Percentiles rank a stretch among this genome's conserved stretches.
phyloP scores from a whole-genome alignment of 1,139 yeast species.

The Nakaseomyces kungkrabaensis region DNA sequence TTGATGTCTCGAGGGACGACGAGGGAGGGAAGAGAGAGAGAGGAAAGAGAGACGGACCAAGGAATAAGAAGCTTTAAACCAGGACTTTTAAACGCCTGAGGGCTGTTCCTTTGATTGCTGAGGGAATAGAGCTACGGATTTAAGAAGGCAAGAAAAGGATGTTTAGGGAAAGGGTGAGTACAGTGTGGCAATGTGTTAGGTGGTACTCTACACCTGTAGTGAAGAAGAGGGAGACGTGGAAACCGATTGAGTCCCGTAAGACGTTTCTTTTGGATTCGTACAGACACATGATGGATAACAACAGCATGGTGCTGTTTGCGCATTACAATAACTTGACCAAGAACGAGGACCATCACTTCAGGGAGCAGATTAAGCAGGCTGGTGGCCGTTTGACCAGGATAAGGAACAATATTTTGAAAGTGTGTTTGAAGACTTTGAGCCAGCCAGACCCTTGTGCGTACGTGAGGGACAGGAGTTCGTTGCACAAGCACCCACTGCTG shows the following conservation, averaged over 20 bases:
- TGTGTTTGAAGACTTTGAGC: conserved; percentile 61
- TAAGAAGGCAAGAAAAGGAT: background rate
- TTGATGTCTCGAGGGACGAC: too few relatives aligned
- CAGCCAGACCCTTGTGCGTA: conserved; percentile 66
- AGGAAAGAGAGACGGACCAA: too few relatives aligned
- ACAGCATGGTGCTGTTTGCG: conserved; percentile 60
- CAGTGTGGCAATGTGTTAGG: background rate
- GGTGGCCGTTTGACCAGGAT: conserved; percentile 64
- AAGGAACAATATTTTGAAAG: conserved; percentile 59
- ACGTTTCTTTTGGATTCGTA: conserved; percentile 76
- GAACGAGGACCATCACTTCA: conserved; percentile 51
- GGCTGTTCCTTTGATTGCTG: too few relatives aligned
- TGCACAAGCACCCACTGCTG: conserved; percentile 47
- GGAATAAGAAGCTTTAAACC: too few relatives aligned
- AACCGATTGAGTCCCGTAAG: conserved; percentile 56
- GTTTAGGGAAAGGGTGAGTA: background rate
- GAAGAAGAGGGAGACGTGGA: conserved; percentile 32
- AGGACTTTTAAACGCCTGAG: too few relatives aligned
- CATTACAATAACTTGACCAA: conserved; percentile 79
- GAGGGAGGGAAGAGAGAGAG: too few relatives aligned
- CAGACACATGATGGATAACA: conserved; percentile 55
- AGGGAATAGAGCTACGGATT: too few relatives aligned
- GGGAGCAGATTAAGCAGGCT: conserved; percentile 49
- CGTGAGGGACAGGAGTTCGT: conserved; percentile 32
- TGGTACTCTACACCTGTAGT: background rate